A percentile compares a stretch with the other conserved stretches of the same genome.
These are phyloP conservation scores for Trichophaea hybrida DNA, from an alignment of 2,329 filamentous ascomycete species.

Conservation along the genomic window DNA sequence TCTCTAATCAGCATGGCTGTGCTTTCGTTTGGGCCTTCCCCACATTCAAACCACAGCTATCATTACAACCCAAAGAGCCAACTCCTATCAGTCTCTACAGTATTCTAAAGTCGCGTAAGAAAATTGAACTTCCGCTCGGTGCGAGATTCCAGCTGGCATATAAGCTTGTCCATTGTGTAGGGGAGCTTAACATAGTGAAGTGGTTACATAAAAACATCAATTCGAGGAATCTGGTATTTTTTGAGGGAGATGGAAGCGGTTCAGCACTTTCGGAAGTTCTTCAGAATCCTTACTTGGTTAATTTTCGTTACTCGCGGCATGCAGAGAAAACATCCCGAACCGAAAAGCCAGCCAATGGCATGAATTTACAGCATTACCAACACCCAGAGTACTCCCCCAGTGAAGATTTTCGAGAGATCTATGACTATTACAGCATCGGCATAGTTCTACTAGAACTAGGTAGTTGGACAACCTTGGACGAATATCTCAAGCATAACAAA, in stretches of 20 bases:
- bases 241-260: neutral
- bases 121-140: neutral
- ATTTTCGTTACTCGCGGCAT: neutral
- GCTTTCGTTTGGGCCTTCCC: neutral
- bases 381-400: neutral
- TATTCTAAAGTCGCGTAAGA: neutral
- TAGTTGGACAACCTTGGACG: conserved; percentile 3
- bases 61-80: neutral
- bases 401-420: neutral
- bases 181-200: conserved; percentile 7
- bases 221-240: conserved; percentile 15
- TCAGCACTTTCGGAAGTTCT: neutral
- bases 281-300: neutral
- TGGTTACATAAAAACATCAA: conserved; percentile 21
- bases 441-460: conserved; percentile 13
- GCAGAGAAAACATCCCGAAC: neutral
- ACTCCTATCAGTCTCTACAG: neutral
- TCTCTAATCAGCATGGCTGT: neutral
- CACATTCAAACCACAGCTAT: neutral
- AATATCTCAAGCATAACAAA: conserved; percentile 12
- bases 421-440: conserved; percentile 12
- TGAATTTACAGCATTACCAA: neutral
- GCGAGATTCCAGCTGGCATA: conserved; percentile 3
- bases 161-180: conserved; percentile 3
- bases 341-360: neutral